Evolutionary conservation across 805 yeast species (phyloP), one percentile per base, ranked within the genome.

Genomic region (Candida caryicola): DNA sequence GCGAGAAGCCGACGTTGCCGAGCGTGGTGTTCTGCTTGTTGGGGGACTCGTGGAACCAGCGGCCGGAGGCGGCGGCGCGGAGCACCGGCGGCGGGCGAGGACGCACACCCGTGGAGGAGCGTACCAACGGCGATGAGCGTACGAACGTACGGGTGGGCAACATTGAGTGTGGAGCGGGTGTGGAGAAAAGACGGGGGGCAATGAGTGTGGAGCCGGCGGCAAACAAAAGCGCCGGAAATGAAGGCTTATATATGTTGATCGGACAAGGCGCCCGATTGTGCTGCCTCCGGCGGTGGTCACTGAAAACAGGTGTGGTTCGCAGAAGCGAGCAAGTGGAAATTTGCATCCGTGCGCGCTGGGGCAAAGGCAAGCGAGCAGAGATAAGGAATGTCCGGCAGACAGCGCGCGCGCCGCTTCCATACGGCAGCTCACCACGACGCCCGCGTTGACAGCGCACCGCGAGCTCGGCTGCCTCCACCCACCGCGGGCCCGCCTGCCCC

Each of bases 21-120:
- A 44, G 12, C 3, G 52, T 45, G 27, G 52, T 43, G 35, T 36
- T 47, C 30, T 46, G 54, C 30, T 54, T 54, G 41, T 51, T 52
- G 12, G 55, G 53, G 8, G 57, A 43, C 14, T 45, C 55, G 23
- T 52, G 56, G 45, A 55, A 54, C 28, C n/a, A 16, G 17, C 37
- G 17, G 25, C 15, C 16, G 12, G 25, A 7, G 9, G 25, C 25
- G 10, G 25, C 10, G 9, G 25, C 7, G 7, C 25, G 7, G 10
- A 21, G 25, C 10, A 21, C 7, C 7, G 25, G 25, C 10, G 9
- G 7, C 7, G 7, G 10, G 10, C 9, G 10, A 7, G 25, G 10
- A 10, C 25, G 25, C 10, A 21, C 25, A 7, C 7, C 7, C 10
- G 25, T 21, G 10, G 9, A 10, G 25, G 25, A 7, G 10, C 9